Evolutionary conservation across 129 eudicot species (phyloP), one percentile per base, ranked within the genome.

Genomic region (Centaurea solstitialis): DNA sequence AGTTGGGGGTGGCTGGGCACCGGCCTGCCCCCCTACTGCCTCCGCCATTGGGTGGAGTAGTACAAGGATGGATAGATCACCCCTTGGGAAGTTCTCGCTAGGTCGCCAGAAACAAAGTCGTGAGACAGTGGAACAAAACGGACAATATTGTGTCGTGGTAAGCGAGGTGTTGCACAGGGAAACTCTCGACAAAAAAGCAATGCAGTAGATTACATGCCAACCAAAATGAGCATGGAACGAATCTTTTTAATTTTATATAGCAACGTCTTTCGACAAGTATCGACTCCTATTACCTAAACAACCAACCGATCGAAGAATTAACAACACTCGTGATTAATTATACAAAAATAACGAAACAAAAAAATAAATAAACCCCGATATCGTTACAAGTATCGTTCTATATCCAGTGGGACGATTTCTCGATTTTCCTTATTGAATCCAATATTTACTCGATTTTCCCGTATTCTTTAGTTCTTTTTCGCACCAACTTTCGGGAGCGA

Each of bases 241-340:
- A 82, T 76, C 82, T 57, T 57, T 82, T 82, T 76, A 82, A 70
- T 57, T 82, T 82, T 76, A 82, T 76, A 76, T 76, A 82, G 28
- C 81, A 62, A 76, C 38, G 66, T 39, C 70, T 77, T 82, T 18
- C 41, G 22, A 78, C 43, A 82, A 76, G 57, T 82, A 82, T 82
- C 81, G 23, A 61, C 57, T 70, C 67, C 82, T 82, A 82, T 53
- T 59, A 82, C 41, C 86, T 76, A 73, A 76, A 76, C 85, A 69
- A 77, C 22, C 85, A 69, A 77, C 22, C 17, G 82, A 82, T 82
- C 59, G 24, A 77, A 76, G 74, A 82, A 82, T 76, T 70, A 70
- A 76, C 18, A 76, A 59, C 78, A 82, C 78, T 40, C 71, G 59
- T 82, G 67, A 82, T 76, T 68, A 82, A 39, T 82, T 70, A 82